Base-by-base conservation (phyloP, 805 yeast genomes). In the Zygosaccharomyces kombuchaensis region DNA sequence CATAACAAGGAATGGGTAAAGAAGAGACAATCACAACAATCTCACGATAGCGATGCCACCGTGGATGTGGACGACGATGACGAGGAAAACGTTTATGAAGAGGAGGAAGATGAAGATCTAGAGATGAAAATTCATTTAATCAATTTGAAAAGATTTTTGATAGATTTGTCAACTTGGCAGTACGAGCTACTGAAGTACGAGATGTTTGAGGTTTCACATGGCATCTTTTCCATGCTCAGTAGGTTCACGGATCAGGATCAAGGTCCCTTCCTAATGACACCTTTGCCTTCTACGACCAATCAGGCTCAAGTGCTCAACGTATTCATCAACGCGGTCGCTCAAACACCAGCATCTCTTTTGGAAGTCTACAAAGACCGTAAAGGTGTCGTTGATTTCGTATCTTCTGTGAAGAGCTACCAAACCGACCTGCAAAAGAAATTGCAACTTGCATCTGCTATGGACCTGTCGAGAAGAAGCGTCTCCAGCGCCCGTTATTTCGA, bases 131-230 rank as follows among this genome's bases (percentile, higher is more conserved):
- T 66, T 26, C 67, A 75, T 51, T 58, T 74, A 40, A 72, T 75
- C 51, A 67, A 70, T 50, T 58, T 76, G 47, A 80, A 79, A 55
- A 74, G 73, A 47, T 78, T 73, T 51, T 57, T 78, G 34, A 63
- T 73, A 38, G 80, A 80, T 55, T 56, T 73, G 14, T 64, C 80
- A 3, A 62, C 76, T 25, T 77, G 76, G 62, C 74, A 74, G 48
- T 60, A 64, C 34, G 76, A 71, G 30, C 65, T 78, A 46, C 50
- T 63, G 19, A 54, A 57, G 25, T 62, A 44, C 42, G 67, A 63
- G 49, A 47, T 58, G 46, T 63, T 58, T 35, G 67, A 63, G 47
- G 48, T 60, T 6, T 53, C 66, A n/a, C 55, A 53, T 26, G 65
- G 63, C 13, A 57, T 62, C 12, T 61, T 60, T 36, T 52, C 60